Percentiles rank a stretch among this genome's conserved stretches.
phyloP scores from a whole-genome alignment of 2,329 filamentous ascomycete genomes.

The Aureobasidium melanogenum region DNA sequence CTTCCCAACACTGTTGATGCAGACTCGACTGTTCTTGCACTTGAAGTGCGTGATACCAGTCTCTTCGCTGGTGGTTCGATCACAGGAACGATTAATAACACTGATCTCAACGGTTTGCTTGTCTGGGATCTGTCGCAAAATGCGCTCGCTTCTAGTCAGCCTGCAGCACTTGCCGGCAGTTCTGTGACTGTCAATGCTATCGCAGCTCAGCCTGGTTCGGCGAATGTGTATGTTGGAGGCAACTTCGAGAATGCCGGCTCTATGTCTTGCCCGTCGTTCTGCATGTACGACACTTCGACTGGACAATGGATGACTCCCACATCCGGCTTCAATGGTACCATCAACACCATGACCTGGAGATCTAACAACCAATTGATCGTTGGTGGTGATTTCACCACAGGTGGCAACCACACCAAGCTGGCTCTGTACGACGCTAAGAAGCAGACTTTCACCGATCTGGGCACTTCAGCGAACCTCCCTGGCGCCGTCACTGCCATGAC shows the following conservation, averaged over 20 bases:
- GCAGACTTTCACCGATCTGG: slow-evolving; percentile 56
- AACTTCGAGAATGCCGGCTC: slow-evolving; percentile 76
- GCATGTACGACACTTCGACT: slow-evolving; percentile 61
- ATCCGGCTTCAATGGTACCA: slow-evolving; percentile 58
- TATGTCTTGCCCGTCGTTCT: slow-evolving; percentile 73
- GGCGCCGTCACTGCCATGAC: slow-evolving; percentile 72
- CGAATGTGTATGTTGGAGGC: slow-evolving; percentile 78
- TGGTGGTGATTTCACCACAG: slow-evolving; percentile 65
- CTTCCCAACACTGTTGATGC: slow-evolving; percentile 56
- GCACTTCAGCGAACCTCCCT: slow-evolving; percentile 57
- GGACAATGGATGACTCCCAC: slow-evolving; percentile 77
- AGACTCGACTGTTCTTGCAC: slow-evolving; percentile 65
- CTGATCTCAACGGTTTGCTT: slow-evolving; percentile 62
- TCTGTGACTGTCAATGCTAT: slow-evolving; percentile 70
- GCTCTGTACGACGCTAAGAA: slow-evolving; percentile 63
- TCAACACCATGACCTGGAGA: slow-evolving; percentile 68
- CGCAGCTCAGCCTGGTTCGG: slow-evolving; percentile 57
- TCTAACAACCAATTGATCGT: slow-evolving; percentile 63
- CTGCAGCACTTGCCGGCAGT: slow-evolving; percentile 62
- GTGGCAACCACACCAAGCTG: slow-evolving; percentile 57
- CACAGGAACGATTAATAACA: slow-evolving; percentile 58
- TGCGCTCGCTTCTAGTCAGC: slow-evolving; percentile 57
- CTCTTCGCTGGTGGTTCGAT: slow-evolving; percentile 79
- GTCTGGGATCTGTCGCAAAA: slow-evolving; percentile 65
- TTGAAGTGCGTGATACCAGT: slow-evolving; percentile 57